Conservation (phyloP, 225 moss, liverwort and hornwort genomes). For the Lunularia cruciata region DNA sequence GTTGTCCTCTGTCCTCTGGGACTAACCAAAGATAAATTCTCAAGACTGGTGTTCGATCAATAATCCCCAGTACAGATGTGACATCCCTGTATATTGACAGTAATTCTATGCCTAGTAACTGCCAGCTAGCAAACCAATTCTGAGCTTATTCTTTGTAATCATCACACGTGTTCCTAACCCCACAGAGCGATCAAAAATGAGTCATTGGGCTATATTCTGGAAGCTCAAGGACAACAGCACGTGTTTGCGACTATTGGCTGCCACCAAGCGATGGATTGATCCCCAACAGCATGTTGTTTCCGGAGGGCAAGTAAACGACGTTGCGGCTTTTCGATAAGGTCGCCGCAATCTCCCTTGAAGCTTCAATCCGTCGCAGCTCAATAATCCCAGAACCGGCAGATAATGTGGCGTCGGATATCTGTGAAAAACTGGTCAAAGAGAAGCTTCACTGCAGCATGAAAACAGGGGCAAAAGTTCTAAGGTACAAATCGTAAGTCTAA, state of each 20-base stretch:
- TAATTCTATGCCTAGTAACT: constrained; percentile 13
- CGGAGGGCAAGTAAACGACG: constrained; percentile 83
- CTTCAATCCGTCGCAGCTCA: constrained; percentile 85
- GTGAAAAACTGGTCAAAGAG: constrained; percentile 11
- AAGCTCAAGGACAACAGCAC: constrained; percentile 6
- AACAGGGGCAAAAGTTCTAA: not conserved
- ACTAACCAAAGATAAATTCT: not conserved
- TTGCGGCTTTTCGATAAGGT: constrained; percentile 86
- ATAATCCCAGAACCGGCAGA: constrained; percentile 78
- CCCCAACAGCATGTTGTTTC: constrained; percentile 87
- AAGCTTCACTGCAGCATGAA: not conserved
- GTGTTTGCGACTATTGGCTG: constrained; percentile 30
- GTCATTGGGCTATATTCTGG: constrained; percentile 5
- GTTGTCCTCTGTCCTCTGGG: not conserved
- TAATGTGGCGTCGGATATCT: constrained; percentile 83
- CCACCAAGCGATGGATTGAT: constrained; percentile 57
- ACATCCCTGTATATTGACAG: not conserved
- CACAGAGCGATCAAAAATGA: constrained; percentile 37
- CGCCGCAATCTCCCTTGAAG: constrained; percentile 79
- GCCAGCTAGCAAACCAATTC: not conserved
- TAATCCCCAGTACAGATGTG: constrained; percentile 1
- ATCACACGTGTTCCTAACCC: constrained; percentile 19
- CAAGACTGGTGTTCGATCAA: not conserved
- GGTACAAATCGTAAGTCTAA: too few species aligned
- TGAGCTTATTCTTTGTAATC: constrained; percentile 13